phyloP scores from a whole-genome alignment of 495 filamentous ascomycete genomes.

The Podospora pseudopauciseta region DNA sequence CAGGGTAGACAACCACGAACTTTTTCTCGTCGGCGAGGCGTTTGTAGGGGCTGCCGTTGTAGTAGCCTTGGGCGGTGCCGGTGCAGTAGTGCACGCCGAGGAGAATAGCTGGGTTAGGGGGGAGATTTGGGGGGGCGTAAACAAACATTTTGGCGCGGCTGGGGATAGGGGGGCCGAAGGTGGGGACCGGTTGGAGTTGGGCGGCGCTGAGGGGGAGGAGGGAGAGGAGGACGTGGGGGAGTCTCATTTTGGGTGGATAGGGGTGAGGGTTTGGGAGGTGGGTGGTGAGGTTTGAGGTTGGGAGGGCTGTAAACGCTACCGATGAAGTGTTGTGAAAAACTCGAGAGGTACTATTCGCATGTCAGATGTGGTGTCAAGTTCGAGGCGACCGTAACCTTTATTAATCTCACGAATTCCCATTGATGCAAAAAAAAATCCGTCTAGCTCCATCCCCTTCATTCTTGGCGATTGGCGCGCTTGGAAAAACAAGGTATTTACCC shows the following conservation, averaged over 20 bases:
- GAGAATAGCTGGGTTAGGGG: conserved; percentile 40
- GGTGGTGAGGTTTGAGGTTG: not conserved
- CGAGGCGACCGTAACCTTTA: not conserved
- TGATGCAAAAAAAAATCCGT: not conserved
- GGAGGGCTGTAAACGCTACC: not conserved
- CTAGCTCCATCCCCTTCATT: not conserved
- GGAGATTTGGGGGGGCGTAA: conserved; percentile 37
- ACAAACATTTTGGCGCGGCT: conserved; percentile 38
- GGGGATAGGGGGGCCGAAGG: conserved; percentile 40
- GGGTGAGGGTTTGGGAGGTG: not conserved
- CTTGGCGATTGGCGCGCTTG: conserved; percentile 1
- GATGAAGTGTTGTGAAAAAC: not conserved
- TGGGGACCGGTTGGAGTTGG: conserved; percentile 33
- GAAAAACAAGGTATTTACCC: not conserved
- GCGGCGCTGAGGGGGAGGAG: conserved; percentile 22
- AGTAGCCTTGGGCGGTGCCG: conserved; percentile 50
- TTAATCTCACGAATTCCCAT: not conserved
- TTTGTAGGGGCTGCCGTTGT: conserved; percentile 46
- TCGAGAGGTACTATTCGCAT: not conserved
- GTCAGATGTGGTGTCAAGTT: not conserved
- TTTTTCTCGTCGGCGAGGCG: conserved; percentile 49
- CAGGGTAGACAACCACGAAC: conserved; percentile 56
- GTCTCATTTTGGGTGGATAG: conserved; percentile 26
- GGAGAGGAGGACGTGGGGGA: conserved; percentile 24
- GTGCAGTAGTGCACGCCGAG: conserved; percentile 56